A percentile compares a stretch with the other conserved stretches of the same genome.
Conservation (phyloP, 1,284 basidiomycete genomes). For the Cutaneotrichosporon curvatum region DNA sequence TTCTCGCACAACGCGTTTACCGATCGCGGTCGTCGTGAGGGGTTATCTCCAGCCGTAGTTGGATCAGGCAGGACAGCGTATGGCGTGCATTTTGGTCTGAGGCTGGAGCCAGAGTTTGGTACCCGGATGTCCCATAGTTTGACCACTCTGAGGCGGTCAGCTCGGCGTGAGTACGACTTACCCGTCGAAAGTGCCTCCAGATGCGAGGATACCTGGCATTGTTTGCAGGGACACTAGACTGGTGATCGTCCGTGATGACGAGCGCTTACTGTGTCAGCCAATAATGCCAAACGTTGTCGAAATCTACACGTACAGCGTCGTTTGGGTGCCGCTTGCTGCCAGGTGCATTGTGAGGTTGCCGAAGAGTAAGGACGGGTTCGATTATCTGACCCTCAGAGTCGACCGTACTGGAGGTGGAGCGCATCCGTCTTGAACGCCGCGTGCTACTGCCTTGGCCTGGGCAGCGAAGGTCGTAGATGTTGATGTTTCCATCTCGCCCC, state of each 20-base stretch:
- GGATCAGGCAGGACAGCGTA: conserved; percentile 32
- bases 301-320: conserved; percentile 1
- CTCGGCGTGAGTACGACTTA: conserved; percentile 11
- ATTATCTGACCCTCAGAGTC: not conserved
- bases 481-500: conserved; percentile 45
- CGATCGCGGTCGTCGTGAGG: conserved; percentile 30
- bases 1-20: conserved; percentile 38
- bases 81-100: conserved; percentile 20
- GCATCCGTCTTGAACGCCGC: conserved; percentile 4
- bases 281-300: too few species aligned
- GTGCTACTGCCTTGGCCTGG: conserved; percentile 10
- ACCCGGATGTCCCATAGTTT: conserved; percentile 47
- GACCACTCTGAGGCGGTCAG: conserved; percentile 28
- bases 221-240: conserved; percentile 39
- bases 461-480: conserved; percentile 44
- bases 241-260: conserved; percentile 39
- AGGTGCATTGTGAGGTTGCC: conserved; percentile 12
- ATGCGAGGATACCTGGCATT: conserved; percentile 40
- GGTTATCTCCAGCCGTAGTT: conserved; percentile 19
- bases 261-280: conserved; percentile 21
- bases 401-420: not conserved
- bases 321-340: not conserved
- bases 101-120: conserved; percentile 17
- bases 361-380: conserved; percentile 10
- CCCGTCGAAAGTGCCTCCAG: conserved; percentile 44